phyloP scores from a whole-genome alignment of 2,329 filamentous ascomycete species.

The Cryphonectria radicalis region DNA sequence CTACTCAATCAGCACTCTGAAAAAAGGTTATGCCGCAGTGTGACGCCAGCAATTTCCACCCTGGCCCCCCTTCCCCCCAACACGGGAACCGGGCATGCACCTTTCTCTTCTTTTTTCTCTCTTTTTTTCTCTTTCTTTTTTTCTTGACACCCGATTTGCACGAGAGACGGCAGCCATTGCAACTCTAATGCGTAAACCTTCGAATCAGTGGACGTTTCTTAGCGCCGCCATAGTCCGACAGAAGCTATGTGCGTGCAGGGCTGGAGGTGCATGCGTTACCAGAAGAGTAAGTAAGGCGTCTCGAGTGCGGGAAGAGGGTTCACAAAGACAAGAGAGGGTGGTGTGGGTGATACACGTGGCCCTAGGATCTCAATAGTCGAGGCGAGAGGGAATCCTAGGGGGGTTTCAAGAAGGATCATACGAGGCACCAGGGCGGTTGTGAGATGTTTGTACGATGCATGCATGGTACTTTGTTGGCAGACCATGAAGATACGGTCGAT shows the following conservation, averaged over 20 bases:
- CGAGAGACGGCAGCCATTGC: slow-evolving; percentile 8
- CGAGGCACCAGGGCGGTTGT: not conserved
- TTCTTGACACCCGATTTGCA: not conserved
- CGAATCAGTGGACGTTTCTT: slow-evolving; percentile 45
- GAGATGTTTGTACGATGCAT: not conserved
- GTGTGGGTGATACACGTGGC: slow-evolving; percentile 13
- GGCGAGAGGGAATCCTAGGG: not conserved
- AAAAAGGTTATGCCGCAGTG: not conserved
- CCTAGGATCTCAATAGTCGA: not conserved
- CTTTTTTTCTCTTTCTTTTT: not conserved
- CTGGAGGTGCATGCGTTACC: not conserved
- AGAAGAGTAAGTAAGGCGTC: not conserved
- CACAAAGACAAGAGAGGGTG: not conserved
- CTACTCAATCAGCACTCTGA: not conserved
- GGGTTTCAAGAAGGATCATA: slow-evolving; percentile 5
- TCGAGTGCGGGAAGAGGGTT: not conserved
- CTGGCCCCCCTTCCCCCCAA: not conserved
- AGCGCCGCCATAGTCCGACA: slow-evolving; percentile 54
- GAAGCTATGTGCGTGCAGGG: slow-evolving; percentile 49
- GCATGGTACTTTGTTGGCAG: slow-evolving; percentile 5
- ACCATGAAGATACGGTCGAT: not conserved
- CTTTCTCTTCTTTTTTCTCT: not conserved
- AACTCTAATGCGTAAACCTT: slow-evolving; percentile 5
- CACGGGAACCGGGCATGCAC: not conserved
- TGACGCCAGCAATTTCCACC: not conserved